phyloP scores from a whole-genome alignment of 2,329 filamentous ascomycete genomes.

The Cladorrhinum sp. region DNA sequence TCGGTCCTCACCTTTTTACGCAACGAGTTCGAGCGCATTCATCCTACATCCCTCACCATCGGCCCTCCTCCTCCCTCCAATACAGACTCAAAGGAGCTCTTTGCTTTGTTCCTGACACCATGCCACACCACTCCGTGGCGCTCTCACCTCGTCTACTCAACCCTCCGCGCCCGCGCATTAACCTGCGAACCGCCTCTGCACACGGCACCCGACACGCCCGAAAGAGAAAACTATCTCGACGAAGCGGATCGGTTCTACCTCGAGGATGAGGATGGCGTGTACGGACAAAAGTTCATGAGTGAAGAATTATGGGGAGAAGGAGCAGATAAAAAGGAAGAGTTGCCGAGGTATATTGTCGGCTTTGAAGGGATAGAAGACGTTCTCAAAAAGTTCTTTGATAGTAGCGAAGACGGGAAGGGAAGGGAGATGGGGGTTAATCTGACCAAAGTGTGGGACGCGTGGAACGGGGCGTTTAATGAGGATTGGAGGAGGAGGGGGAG shows the following conservation, averaged over 20 bases:
- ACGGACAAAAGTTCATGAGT: conserved; percentile 49
- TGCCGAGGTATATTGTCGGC: conserved; percentile 58
- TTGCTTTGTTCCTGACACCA: conserved; percentile 83
- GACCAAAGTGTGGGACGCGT: conserved; percentile 51
- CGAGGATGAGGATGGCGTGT: conserved; percentile 50
- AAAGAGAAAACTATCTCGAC: conserved; percentile 71
- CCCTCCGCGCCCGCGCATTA: conserved; percentile 76
- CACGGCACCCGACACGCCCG: conserved; percentile 53
- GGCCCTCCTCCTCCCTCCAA: conserved; percentile 33
- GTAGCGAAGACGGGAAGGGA: conserved; percentile 29
- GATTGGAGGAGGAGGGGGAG: conserved; percentile 55
- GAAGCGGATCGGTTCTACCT: conserved; percentile 90
- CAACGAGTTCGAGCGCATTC: conserved; percentile 62
- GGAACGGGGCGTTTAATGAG: conserved; percentile 62
- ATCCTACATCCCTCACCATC: conserved; percentile 40
- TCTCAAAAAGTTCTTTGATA: conserved; percentile 44
- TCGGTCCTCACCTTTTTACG: conserved; percentile 73
- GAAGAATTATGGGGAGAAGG: conserved; percentile 44
- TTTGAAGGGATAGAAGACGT: conserved; percentile 56
- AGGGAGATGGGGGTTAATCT: conserved; percentile 42
- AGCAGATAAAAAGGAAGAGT: conserved; percentile 35
- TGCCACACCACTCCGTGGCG: conserved; percentile 97
- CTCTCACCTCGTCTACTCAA: conserved; percentile 74
- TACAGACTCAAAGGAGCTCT: conserved; percentile 44
- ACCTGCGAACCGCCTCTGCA: conserved; percentile 86